These are phyloP conservation scores for Thraustochytrium striatum DNA, from an alignment of 352 stramenopile genomes.

Conservation along the genomic window DNA sequence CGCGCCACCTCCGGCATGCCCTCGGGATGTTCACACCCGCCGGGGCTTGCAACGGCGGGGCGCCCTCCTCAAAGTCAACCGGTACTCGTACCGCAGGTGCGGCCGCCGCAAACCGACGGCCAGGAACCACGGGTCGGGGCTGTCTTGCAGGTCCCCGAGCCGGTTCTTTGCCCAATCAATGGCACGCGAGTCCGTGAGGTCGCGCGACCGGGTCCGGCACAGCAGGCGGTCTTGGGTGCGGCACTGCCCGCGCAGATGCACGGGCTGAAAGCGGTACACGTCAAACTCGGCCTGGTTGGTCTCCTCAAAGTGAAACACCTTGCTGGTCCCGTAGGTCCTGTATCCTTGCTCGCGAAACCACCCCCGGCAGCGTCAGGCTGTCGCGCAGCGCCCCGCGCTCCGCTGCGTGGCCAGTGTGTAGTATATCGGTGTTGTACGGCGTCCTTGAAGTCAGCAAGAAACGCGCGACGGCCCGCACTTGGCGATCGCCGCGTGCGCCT, in stretches of 20 bases:
- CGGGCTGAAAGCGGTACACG: background rate
- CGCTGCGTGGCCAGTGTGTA: conserved; percentile 3
- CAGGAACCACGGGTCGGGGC: conserved; percentile 19
- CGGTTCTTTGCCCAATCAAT: conserved; percentile 12
- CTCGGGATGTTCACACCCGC: no score
- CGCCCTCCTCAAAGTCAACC: no score
- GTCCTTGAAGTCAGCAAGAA: conserved; percentile 18
- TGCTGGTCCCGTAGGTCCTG: background rate
- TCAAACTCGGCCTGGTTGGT: conserved; percentile 31
- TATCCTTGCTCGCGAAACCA: background rate
- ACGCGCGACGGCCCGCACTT: conserved; percentile 36
- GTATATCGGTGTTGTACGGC: conserved; percentile 23
- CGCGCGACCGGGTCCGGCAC: background rate
- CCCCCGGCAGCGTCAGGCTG: background rate
- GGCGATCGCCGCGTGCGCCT: conserved; percentile 26
- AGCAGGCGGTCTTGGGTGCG: background rate
- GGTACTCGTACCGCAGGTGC: conserved; percentile 14
- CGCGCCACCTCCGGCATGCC: conserved; percentile 35
- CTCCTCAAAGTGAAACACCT: conserved; percentile 24
- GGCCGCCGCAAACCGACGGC: conserved; percentile 24
- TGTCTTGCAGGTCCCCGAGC: background rate
- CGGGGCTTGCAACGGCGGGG: no score
- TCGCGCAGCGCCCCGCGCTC: background rate
- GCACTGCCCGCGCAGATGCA: background rate
- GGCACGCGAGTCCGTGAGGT: background rate